Base-by-base conservation (phyloP, 176 grass and related monocot genomes). In the Bonia amplexicaulis region DNA sequence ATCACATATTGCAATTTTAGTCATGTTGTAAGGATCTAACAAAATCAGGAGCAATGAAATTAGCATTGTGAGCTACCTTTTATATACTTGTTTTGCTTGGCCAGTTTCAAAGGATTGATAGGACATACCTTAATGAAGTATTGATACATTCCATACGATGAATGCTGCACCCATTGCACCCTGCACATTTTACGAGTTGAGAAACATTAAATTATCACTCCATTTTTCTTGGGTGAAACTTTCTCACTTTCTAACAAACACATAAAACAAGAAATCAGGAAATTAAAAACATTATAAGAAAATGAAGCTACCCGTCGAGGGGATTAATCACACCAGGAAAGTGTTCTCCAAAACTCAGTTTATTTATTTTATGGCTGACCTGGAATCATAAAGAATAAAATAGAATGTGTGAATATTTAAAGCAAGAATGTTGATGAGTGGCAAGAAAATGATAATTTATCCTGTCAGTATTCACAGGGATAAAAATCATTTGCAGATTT, bases 271-370 rank as follows among this genome's bases (percentile, higher is more conserved):
- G 16, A 33, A 84, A 78, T 52, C 10, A 81, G 22, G 20, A 66
- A 53, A 85, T 54, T 12, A 78, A 89, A 25, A 79, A 64, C 39
- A 86, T 77, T 41, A 57, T 9, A 81, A 80, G 79, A 71, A 70
- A 66, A 67, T 42, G 72, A 85, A 91, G 42, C 73, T 95, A 97
- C 95, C 95, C n/a, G 25, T 97, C 91, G 76, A 96, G 96, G 64
- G 96, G 96, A 85, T 99, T 99, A 65, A 98, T 66, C 35, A 87
- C 93, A 52, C 96, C 96, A 92, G 96, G 96, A 88, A 98, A 95
- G 44, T 90, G 52, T 77, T 95, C 93, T 60, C 96, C 96, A 84
- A 98, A 98, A 89, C 87, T 76, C 78, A 98, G 74, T 83, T 84
- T 91, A 66, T 95, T 98, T 87, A 98, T 95, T 74, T 84, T 91